Evolutionary conservation across 1,284 basidiomycete species (phyloP), one percentile per base, ranked within the genome.

Genomic region (Fomitopsis pinicola): DNA sequence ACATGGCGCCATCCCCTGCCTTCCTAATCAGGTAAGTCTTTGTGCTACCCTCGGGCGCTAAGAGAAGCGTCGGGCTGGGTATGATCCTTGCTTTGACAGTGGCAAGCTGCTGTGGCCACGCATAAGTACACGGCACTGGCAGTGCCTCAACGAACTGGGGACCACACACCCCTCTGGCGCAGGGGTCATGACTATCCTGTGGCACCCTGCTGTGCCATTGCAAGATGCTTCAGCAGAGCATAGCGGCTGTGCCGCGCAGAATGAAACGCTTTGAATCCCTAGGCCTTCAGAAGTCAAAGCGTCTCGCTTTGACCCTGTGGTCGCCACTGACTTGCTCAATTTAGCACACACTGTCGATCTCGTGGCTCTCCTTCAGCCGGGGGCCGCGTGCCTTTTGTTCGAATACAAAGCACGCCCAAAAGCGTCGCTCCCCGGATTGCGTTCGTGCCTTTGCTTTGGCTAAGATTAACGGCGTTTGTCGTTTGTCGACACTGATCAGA

Each of bases 61-160:
- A 54, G 6, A 10, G 52, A 54, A 54, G 48, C 48, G 2, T 48
- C 3, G 50, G 17, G 6, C 52, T 19, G 36, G 22, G 10, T 40
- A 54, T 40, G n/a, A 54, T 54, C 52, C 52, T 54, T 54, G 36
- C 52, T 54, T 54, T 54, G 52, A 54, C 52, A 5, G 35, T 54
- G n/a, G 28, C 28, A 19, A 22, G 22, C 22, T 22, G 33, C 35
- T 22, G 33, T 26, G 36, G 52, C 52, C 35, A 8, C 17, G 19
- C 36, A 19, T 26, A 22, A 22, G 22, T 22, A 15, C 35, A 40
- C 38, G 8, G 12, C 14, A 40, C 38, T 40, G 8, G 38, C 8
- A 33, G 30, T 40, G 38, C 38, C 14, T 40, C 38, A 14, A 40
- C 30, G 8, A 12, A 15, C 5, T 3, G 38, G 38, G 14, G 38